Evolutionary conservation across 257 asterid genomes (phyloP).

Genomic region (Penstemon newberryi): DNA sequence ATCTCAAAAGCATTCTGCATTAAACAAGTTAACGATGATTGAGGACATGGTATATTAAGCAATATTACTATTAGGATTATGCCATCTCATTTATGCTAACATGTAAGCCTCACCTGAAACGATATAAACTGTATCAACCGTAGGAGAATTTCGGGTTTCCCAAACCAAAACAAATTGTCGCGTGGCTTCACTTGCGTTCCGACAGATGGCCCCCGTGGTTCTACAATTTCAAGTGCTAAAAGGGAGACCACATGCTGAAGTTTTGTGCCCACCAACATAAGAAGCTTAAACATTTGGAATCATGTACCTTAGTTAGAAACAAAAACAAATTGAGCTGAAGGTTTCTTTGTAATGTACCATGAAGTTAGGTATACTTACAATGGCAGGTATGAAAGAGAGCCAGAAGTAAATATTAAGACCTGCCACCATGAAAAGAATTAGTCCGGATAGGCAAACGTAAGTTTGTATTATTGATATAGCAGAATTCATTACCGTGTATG

Average conservation of each 20-base stretch:
- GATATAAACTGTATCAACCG: constrained; percentile 85
- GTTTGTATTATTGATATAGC: not conserved
- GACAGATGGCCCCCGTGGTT: constrained; percentile 48
- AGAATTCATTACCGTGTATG: constrained; percentile 60
- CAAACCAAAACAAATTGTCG: constrained; percentile 84
- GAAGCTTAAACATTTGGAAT: constrained; percentile 50
- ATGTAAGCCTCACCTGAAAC: constrained; percentile 58
- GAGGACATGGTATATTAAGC: not conserved
- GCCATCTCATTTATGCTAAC: not conserved
- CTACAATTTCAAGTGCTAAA: constrained; percentile 80
- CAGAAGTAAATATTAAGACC: constrained; percentile 89
- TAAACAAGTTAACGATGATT: constrained; percentile 1
- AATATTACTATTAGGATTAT: not conserved
- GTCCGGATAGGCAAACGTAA: not conserved
- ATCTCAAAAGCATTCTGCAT: constrained; percentile 93
- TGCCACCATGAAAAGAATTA: constrained; percentile 33
- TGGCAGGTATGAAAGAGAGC: constrained; percentile 81
- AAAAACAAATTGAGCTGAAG: not conserved
- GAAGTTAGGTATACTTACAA: constrained; percentile 50
- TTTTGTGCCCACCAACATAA: constrained; percentile 86
- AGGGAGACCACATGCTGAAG: constrained; percentile 87
- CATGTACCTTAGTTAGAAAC: constrained; percentile 27
- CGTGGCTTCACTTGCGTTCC: constrained; percentile 78
- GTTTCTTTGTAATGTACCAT: not conserved
- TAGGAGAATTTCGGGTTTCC: constrained; percentile 72